Evolutionary conservation across 371 early-diverging fungal genomes (phyloP).

Genomic region (Lichtheimia corymbifera): DNA sequence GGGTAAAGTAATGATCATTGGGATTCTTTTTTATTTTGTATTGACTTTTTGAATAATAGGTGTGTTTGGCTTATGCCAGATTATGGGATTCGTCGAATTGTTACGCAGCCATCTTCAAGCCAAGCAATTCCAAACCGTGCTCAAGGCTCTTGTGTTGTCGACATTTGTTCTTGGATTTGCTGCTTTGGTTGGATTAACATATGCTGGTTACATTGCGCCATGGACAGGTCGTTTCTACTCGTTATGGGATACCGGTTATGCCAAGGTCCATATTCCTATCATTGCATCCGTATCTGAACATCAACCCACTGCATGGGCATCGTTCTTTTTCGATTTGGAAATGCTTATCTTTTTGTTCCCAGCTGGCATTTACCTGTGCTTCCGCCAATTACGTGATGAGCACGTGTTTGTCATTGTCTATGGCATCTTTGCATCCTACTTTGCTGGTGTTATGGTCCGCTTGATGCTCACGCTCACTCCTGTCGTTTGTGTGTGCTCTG

Average conservation of each 20-base stretch:
- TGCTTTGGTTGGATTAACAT: conserved; percentile 65
- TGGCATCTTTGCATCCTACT: conserved; percentile 93
- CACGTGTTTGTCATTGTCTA: conserved; percentile 98
- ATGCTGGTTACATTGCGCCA: conserved; percentile 91
- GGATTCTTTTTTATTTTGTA: background rate
- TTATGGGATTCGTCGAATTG: conserved; percentile 87
- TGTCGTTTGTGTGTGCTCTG: conserved; percentile 93
- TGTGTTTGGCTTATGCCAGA: conserved; percentile 90
- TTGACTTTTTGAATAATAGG: conserved; percentile 40
- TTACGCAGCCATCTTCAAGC: conserved; percentile 80
- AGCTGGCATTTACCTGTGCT: conserved; percentile 95
- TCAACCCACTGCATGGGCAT: conserved; percentile 99
- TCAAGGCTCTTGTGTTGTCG: conserved; percentile 67
- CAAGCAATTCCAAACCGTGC: conserved; percentile 80
- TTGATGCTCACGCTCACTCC: conserved; percentile 97
- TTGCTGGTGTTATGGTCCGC: conserved; percentile 99
- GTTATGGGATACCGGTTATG: conserved; percentile 98
- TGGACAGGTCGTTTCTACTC: conserved; percentile 99
- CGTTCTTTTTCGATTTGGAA: conserved; percentile 98
- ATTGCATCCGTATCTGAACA: conserved; percentile 99
- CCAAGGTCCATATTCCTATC: conserved; percentile 97
- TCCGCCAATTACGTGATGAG: conserved; percentile 88
- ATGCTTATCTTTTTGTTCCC: conserved; percentile 94
- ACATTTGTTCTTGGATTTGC: conserved; percentile 56
- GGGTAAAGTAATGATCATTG: conserved; percentile 44